Evolutionary conservation across 345 rosid species (phyloP).

Genomic region (Erysimum cheiranthoides): DNA sequence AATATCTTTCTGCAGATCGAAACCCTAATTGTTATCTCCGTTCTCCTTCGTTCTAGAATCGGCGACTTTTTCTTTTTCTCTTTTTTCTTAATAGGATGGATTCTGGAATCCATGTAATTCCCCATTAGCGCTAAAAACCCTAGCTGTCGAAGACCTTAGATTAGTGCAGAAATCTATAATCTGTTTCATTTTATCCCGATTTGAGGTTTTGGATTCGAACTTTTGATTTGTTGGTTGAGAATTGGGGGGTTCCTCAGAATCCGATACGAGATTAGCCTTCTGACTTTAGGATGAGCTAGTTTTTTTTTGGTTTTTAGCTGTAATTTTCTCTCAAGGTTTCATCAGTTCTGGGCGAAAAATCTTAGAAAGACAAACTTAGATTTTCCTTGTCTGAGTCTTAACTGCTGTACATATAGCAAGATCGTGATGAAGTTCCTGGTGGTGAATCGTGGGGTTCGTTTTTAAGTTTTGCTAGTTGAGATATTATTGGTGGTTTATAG

Average conservation of each 20-base stretch:
- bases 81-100: slow-evolving; percentile 18
- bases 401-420: slow-evolving; percentile 42
- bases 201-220: slow-evolving; percentile 25
- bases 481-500: slow-evolving; percentile 30
- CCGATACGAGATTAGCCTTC: slow-evolving; percentile 43
- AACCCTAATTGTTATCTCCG: slow-evolving; percentile 39
- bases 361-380: not conserved
- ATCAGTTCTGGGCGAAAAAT: slow-evolving; percentile 4
- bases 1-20: slow-evolving; percentile 34
- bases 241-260: slow-evolving; percentile 18
- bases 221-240: slow-evolving; percentile 35
- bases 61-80: no score
- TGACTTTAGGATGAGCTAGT: slow-evolving; percentile 45
- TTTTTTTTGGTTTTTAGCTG: slow-evolving; percentile 24
- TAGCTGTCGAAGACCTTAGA: slow-evolving; percentile 37
- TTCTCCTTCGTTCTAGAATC: not conserved
- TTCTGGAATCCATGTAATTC: slow-evolving; percentile 47
- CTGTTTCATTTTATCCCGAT: slow-evolving; percentile 10
- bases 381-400: slow-evolving; percentile 23
- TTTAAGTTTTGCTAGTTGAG: slow-evolving; percentile 34
- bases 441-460: slow-evolving; percentile 22
- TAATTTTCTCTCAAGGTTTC: slow-evolving; percentile 10
- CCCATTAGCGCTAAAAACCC: slow-evolving; percentile 44
- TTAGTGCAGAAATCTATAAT: slow-evolving; percentile 31
- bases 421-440: slow-evolving; percentile 37